phyloP scores from a whole-genome alignment of 768 basidiomycete species.

The Lactarius akahatsu region DNA sequence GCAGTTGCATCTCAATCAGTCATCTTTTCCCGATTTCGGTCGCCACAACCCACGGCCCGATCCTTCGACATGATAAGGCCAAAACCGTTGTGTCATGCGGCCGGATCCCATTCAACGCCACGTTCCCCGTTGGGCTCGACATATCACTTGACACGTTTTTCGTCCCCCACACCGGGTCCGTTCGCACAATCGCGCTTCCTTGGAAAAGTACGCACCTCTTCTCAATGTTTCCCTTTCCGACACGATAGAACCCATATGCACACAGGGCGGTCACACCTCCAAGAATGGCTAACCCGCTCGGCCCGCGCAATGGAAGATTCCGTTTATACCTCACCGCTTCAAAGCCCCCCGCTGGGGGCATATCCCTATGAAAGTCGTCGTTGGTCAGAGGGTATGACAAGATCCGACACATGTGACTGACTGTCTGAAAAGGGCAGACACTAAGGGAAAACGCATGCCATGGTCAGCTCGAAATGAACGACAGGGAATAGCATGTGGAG shows the following conservation, averaged over 20 bases:
- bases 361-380: conserved; percentile 60
- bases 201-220: conserved; percentile 64
- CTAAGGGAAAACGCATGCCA: conserved; percentile 35
- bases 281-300: conserved; percentile 81
- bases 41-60: conserved; percentile 25
- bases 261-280: conserved; percentile 84
- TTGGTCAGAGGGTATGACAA: conserved; percentile 28
- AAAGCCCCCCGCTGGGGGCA: conserved; percentile 94
- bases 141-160: conserved; percentile 57
- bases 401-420: conserved; percentile 37
- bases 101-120: conserved; percentile 62
- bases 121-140: conserved; percentile 66
- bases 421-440: conserved; percentile 66
- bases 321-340: conserved; percentile 93
- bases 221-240: conserved; percentile 90
- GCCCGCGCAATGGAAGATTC: conserved; percentile 87
- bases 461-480: conserved; percentile 22
- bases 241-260: conserved; percentile 87
- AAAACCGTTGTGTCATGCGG: conserved; percentile 45
- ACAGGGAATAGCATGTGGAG: conserved; percentile 8
- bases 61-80: conserved; percentile 43
- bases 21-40: conserved; percentile 19
- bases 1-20: conserved; percentile 21
- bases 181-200: conserved; percentile 19
- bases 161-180: conserved; percentile 55